Conservation (phyloP, 176 grass and related monocot species). For the Triticum turgidum region DNA sequence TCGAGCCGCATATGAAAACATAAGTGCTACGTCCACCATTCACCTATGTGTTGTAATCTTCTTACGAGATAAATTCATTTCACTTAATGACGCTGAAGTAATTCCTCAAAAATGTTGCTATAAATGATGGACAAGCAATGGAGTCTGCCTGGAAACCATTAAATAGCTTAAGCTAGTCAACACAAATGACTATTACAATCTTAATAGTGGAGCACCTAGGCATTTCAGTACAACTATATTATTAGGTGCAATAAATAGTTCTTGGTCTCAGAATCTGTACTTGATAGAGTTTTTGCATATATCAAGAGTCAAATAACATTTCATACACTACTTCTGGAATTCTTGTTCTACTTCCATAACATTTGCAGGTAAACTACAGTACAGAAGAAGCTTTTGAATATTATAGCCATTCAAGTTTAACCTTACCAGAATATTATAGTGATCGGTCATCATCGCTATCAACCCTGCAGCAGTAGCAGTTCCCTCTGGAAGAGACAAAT, state of each 20-base stretch:
- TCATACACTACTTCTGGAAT: neutral
- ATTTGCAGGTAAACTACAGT: slow-evolving; percentile 14
- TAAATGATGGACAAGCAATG: neutral
- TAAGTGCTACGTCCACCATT: neutral
- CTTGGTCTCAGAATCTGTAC: neutral
- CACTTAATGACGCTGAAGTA: neutral
- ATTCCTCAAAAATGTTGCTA: neutral
- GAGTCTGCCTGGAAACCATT: neutral
- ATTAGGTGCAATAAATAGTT: slow-evolving; percentile 18
- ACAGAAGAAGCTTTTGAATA: neutral
- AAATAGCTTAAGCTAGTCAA: neutral
- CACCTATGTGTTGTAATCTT: neutral
- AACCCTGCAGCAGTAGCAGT: slow-evolving; percentile 84
- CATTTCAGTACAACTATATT: slow-evolving; percentile 3
- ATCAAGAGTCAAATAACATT: neutral
- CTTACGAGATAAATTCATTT: neutral
- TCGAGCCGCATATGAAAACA: slow-evolving; percentile 6
- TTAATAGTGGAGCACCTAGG: neutral
- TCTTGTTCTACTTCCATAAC: neutral
- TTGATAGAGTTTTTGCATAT: slow-evolving; percentile 11
- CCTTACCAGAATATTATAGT: slow-evolving; percentile 89
- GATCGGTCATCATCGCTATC: slow-evolving; percentile 98
- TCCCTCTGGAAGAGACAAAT: slow-evolving; percentile 94
- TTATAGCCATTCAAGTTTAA: slow-evolving; percentile 34
- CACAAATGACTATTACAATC: neutral